Percentiles rank a stretch among this genome's conserved stretches.
Conservation (phyloP, 306 rosid species). For the Aeschynomene evenia region DNA sequence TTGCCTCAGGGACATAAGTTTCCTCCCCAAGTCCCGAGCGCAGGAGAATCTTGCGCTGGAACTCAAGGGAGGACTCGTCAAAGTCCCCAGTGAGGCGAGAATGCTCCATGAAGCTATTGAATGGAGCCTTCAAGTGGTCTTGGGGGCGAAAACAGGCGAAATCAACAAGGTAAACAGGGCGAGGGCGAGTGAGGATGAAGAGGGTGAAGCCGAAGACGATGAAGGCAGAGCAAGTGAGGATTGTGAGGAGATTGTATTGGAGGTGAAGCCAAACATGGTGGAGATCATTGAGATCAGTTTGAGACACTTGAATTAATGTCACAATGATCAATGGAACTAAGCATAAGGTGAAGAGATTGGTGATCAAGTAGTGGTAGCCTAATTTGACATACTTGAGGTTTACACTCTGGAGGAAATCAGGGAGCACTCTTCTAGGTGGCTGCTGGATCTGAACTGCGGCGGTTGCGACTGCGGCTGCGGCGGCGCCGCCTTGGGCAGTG, state of each 20-base stretch:
- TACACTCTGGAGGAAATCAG: conserved; percentile 75
- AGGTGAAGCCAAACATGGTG: conserved; percentile 75
- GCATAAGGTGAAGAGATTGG: conserved; percentile 58
- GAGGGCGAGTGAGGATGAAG: conserved; percentile 57
- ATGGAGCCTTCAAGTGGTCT: conserved; percentile 61
- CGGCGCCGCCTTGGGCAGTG: neutral
- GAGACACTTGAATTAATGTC: conserved; percentile 63
- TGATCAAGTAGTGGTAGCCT: conserved; percentile 75
- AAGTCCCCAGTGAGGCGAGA: conserved; percentile 63
- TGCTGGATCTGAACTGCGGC: conserved; percentile 59
- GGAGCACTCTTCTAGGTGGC: conserved; percentile 43
- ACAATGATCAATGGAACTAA: conserved; percentile 53
- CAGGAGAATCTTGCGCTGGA: conserved; percentile 64
- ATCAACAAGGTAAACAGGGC: conserved; percentile 56
- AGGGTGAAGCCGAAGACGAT: conserved; percentile 67
- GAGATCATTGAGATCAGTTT: conserved; percentile 49
- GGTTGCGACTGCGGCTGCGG: conserved; percentile 26
- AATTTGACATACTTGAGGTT: conserved; percentile 77
- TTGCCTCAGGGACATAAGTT: conserved; percentile 68
- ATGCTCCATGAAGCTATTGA: conserved; percentile 51
- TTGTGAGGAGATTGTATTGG: conserved; percentile 59
- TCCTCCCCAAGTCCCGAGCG: conserved; percentile 77
- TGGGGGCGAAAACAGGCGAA: conserved; percentile 62
- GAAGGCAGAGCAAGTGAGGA: conserved; percentile 52
- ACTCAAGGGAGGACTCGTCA: conserved; percentile 66